These are phyloP conservation scores for Marchantia paleacea DNA, from an alignment of 225 moss, liverwort and hornwort species.

Conservation along the genomic window DNA sequence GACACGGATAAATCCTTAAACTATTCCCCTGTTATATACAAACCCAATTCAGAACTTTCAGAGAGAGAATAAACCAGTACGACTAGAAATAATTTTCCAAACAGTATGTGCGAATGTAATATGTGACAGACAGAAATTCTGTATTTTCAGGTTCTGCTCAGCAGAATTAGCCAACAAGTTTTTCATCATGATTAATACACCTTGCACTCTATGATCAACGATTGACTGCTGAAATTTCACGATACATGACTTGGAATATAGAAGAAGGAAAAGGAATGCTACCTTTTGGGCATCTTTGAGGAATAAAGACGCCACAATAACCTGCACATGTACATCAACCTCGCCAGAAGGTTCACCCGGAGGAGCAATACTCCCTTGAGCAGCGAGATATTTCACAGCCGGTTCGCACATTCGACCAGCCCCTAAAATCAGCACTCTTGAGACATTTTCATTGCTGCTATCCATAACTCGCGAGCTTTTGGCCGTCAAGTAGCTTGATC, in stretches of 20 bases:
- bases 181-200: neutral
- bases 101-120: too few species aligned
- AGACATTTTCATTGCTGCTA: slow-evolving; percentile 18
- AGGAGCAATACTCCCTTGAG: slow-evolving; percentile 40
- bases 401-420: slow-evolving; percentile 94
- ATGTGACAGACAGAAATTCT: neutral
- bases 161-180: neutral
- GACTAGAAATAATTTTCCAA: neutral
- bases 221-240: neutral
- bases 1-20: neutral
- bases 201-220: neutral
- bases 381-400: slow-evolving; percentile 69
- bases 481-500: slow-evolving; percentile 27
- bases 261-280: neutral
- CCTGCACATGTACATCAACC: slow-evolving; percentile 41
- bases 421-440: slow-evolving; percentile 71
- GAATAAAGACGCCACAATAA: slow-evolving; percentile 77
- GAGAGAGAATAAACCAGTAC: neutral
- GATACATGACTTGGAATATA: neutral
- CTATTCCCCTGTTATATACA: neutral
- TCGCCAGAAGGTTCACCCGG: slow-evolving; percentile 23
- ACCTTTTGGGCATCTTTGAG: slow-evolving; percentile 77
- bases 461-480: slow-evolving; percentile 18
- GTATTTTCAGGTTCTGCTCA: neutral
- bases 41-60: neutral